A percentile compares a stretch with the other conserved stretches of the same genome.
These are phyloP conservation scores for Xenoacremonium recifei DNA, from an alignment of 2,329 filamentous ascomycete species.

Conservation along the genomic window DNA sequence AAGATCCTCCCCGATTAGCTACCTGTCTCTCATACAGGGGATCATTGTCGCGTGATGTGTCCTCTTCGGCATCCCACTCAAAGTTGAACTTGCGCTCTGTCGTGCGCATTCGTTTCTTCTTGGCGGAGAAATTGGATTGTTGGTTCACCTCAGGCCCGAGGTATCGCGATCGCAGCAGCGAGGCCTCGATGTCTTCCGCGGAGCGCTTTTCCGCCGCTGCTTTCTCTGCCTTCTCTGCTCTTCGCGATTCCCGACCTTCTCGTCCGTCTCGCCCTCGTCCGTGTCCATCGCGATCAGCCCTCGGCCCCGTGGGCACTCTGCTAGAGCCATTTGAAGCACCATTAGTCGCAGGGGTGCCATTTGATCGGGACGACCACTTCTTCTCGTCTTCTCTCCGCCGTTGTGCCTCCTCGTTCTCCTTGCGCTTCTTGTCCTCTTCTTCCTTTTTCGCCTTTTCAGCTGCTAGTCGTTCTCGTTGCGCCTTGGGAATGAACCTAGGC, in stretches of 20 bases:
- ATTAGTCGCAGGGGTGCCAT: slow-evolving; percentile 24
- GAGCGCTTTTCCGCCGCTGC: slow-evolving; percentile 37
- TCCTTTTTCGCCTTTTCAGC: slow-evolving; percentile 75
- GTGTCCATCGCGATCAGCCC: slow-evolving; percentile 56
- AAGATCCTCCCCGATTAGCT: slow-evolving; percentile 32
- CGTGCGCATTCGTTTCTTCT: slow-evolving; percentile 91
- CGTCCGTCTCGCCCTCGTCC: slow-evolving; percentile 36
- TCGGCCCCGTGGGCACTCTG: slow-evolving; percentile 67
- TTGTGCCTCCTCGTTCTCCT: slow-evolving; percentile 59
- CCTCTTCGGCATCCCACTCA: slow-evolving; percentile 93
- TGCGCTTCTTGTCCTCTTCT: slow-evolving; percentile 54
- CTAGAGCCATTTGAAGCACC: slow-evolving; percentile 22
- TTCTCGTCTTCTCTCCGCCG: slow-evolving; percentile 66
- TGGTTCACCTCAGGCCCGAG: slow-evolving; percentile 87
- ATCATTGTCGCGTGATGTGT: slow-evolving; percentile 70
- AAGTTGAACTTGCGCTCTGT: slow-evolving; percentile 99
- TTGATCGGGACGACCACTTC: slow-evolving; percentile 32
- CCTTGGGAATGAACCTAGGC: slow-evolving; percentile 84
- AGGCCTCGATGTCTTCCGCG: slow-evolving; percentile 67
- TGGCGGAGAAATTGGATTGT: slow-evolving; percentile 82
- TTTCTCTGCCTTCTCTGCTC: slow-evolving; percentile 36
- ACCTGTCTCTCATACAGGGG: slow-evolving; percentile 60
- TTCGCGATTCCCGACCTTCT: slow-evolving; percentile 15
- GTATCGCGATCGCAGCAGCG: slow-evolving; percentile 76
- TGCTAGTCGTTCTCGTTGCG: slow-evolving; percentile 76